Evolutionary conservation across 2,329 filamentous ascomycete species (phyloP), one percentile per base, ranked within the genome.

Genomic region (Ophiostoma sp.): DNA sequence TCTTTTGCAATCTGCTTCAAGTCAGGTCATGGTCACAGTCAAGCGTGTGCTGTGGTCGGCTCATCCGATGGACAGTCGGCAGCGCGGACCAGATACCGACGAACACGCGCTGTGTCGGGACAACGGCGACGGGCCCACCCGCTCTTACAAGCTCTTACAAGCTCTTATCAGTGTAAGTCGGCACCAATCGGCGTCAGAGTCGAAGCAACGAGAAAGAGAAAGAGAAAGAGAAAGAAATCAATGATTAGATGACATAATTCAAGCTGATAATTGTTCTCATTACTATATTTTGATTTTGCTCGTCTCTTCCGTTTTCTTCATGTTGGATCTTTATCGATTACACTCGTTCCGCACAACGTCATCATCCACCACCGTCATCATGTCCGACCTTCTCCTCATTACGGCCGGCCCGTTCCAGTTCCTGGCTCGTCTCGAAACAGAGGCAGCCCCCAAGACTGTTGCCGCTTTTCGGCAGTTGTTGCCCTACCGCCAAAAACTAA

Each of bases 361-460:
- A 50, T 42, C 39, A 50, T 12, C 9, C 15, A 17, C 4, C 28
- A 17, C 25, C 55, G 19, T 1, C 9, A 31, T 12, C 9, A 59
- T 59, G 7, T 63, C 59, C 2, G 59, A 63, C 59, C 31, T 63
- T 1, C 19, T 63, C 33, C 31, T 63, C 19, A 6, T 63, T 22
- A 63, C 59, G 59, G 33, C 59, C 17, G 59, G 59, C 59, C 59
- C 59, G 59, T 63, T 22, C 59, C 59, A 39, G 31, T 63, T 63
- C 19, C 59, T 63, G 1, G 59, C 59, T 6, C 59, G 59, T 7
- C 31, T 63, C 59, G 59, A 63, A 19, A 22, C 31, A 7, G 19
- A 22, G 5, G 59, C 31, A 4, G 55, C 55, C n/a, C 59, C 59
- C 59, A n/a, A 63, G 33, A 63, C 59, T 8, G 17, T 36, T 9